These are phyloP conservation scores for Cyclotella kingstonii DNA, from an alignment of 108 stramenopile species.

Conservation along the genomic window DNA sequence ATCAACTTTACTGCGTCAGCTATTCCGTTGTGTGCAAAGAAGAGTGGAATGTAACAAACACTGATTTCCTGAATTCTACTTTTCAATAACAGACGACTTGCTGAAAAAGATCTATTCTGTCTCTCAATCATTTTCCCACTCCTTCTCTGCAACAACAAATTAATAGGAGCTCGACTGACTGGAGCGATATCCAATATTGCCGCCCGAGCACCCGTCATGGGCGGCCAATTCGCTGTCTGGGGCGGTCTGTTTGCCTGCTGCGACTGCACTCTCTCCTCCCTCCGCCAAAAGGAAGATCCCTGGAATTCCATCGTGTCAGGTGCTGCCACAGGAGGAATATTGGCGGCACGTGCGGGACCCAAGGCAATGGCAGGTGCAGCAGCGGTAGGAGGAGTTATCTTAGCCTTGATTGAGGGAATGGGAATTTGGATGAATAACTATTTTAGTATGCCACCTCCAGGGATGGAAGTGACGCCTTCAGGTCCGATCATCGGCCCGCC, in stretches of 20 bases:
- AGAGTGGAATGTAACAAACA: too few species aligned
- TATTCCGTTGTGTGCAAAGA: too few species aligned
- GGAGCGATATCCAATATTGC: constrained; percentile 81
- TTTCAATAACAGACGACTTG: too few species aligned
- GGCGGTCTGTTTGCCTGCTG: constrained; percentile 96
- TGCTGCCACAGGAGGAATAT: constrained; percentile 92
- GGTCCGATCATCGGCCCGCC: constrained; percentile 38
- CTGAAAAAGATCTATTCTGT: too few species aligned
- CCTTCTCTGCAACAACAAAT: too few species aligned
- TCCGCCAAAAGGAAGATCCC: constrained; percentile 98
- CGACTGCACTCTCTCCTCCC: constrained; percentile 90
- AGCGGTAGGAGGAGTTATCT: constrained; percentile 89
- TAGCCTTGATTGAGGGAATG: constrained; percentile 98
- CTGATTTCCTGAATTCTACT: too few species aligned
- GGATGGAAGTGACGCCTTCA: constrained; percentile 35
- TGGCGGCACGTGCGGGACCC: constrained; percentile 95
- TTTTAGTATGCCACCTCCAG: constrained; percentile 23
- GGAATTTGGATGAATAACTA: constrained; percentile 75
- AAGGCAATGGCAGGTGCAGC: constrained; percentile 93
- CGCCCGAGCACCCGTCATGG: constrained; percentile 92
- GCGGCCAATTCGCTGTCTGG: constrained; percentile 95
- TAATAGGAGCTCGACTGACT: constrained; percentile 48
- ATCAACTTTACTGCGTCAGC: too few species aligned
- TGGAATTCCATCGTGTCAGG: constrained; percentile 97
- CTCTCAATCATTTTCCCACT: too few species aligned